Percentiles rank a stretch among this genome's conserved stretches.
phyloP scores from a whole-genome alignment of 352 stramenopile species.

The Pythium folliculosum region DNA sequence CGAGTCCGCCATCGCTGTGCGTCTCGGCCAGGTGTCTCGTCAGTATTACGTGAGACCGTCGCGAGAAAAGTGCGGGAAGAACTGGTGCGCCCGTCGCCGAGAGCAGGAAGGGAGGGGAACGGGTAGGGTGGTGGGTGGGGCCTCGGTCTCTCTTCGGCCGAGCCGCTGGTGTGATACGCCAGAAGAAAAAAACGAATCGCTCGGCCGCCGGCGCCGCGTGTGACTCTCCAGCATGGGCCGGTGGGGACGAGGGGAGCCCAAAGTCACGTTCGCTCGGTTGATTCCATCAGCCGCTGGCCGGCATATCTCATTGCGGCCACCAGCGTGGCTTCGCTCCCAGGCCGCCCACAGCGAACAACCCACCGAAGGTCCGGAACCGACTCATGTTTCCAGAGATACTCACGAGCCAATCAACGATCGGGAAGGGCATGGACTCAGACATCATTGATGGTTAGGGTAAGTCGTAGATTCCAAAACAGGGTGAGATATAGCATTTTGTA shows the following conservation, averaged over 20 bases:
- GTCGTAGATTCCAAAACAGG: background rate
- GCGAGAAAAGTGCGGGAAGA: background rate
- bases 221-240: background rate
- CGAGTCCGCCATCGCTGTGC: background rate
- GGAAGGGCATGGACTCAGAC: too few relatives aligned
- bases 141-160: background rate
- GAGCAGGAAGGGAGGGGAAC: background rate
- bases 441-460: too few relatives aligned
- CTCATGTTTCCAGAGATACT: too few relatives aligned
- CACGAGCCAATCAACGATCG: too few relatives aligned
- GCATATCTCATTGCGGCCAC: background rate
- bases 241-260: background rate
- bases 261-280: background rate
- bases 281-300: background rate
- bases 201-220: background rate
- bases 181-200: background rate
- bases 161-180: too few relatives aligned
- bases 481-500: background rate
- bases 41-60: slow-evolving; percentile 5
- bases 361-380: too few relatives aligned
- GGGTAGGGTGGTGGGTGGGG: background rate
- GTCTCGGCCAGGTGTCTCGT: background rate
- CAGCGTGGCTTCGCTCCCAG: too few relatives aligned
- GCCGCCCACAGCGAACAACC: too few relatives aligned
- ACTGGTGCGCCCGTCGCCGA: background rate